Conservation (phyloP, 2,329 filamentous ascomycete species). For the Chalaropsis ovoidea region DNA sequence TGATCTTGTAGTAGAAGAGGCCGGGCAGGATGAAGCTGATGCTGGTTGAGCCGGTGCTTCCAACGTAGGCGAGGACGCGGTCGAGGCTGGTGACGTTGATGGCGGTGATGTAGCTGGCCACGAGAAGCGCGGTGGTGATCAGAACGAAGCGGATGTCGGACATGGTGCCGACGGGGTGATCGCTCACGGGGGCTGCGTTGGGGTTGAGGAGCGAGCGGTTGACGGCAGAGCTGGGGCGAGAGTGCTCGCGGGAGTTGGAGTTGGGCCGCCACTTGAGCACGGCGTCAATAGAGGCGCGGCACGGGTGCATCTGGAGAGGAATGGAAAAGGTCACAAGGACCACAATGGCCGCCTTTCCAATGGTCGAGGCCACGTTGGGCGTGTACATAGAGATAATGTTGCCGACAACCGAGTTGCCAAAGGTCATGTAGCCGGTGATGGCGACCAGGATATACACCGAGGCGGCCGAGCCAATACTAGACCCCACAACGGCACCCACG, state of each 20-base stretch:
- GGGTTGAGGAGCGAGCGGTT: slow-evolving; percentile 38
- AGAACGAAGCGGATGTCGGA: slow-evolving; percentile 79
- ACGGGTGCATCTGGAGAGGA: slow-evolving; percentile 89
- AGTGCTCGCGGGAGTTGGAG: slow-evolving; percentile 30
- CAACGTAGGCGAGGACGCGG: slow-evolving; percentile 87
- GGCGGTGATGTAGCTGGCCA: slow-evolving; percentile 75
- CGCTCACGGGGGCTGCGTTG: slow-evolving; percentile 36
- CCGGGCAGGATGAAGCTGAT: slow-evolving; percentile 96
- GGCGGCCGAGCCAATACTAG: slow-evolving; percentile 82
- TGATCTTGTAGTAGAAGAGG: slow-evolving; percentile 98
- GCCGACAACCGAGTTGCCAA: slow-evolving; percentile 76
- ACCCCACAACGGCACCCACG: slow-evolving; percentile 65
- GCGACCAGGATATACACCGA: slow-evolving; percentile 82
- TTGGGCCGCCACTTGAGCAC: slow-evolving; percentile 84
- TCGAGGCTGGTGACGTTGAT: slow-evolving; percentile 86
- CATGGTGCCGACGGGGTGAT: slow-evolving; percentile 33
- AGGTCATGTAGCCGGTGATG: slow-evolving; percentile 90
- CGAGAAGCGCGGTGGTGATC: slow-evolving; percentile 76
- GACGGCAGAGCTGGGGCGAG: slow-evolving; percentile 36
- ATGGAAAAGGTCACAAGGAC: slow-evolving; percentile 94
- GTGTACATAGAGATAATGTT: slow-evolving; percentile 92
- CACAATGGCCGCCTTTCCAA: slow-evolving; percentile 90
- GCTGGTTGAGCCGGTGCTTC: slow-evolving; percentile 83
- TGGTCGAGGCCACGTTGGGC: slow-evolving; percentile 71
- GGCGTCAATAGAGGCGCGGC: slow-evolving; percentile 86